Conservation (phyloP, 345 rosid species). For the Sonneratia caseolaris region DNA sequence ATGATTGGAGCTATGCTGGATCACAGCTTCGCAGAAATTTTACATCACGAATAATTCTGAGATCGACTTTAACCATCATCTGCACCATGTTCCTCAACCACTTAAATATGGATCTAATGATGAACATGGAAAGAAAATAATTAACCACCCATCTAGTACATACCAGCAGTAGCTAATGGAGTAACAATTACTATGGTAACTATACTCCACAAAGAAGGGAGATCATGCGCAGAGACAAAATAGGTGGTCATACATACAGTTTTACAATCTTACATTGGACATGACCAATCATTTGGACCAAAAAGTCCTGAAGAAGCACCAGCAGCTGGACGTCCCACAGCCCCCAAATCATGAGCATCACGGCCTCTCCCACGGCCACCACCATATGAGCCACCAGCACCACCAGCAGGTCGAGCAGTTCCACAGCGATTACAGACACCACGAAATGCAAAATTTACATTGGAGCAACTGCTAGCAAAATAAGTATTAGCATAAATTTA, state of each 20-base stretch:
- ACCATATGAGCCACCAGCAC: slow-evolving; percentile 60
- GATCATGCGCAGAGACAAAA: not conserved
- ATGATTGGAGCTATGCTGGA: not conserved
- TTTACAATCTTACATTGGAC: slow-evolving; percentile 86
- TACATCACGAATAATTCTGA: not conserved
- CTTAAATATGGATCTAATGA: not conserved
- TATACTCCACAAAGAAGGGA: not conserved
- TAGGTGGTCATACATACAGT: not conserved
- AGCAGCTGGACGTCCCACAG: slow-evolving; percentile 36
- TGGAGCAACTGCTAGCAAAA: slow-evolving; percentile 72
- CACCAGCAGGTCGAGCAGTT: slow-evolving; percentile 89
- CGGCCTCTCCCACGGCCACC: slow-evolving; percentile 87
- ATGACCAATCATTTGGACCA: slow-evolving; percentile 99
- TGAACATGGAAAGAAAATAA: no score
- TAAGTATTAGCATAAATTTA: slow-evolving; percentile 17
- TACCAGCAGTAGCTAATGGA: not conserved
- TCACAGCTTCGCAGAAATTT: no score
- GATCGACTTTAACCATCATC: not conserved
- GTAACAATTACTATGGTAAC: not conserved
- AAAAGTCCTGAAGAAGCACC: slow-evolving; percentile 71
- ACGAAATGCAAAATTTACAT: slow-evolving; percentile 95
- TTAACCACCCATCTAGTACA: not conserved
- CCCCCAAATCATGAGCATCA: slow-evolving; percentile 40
- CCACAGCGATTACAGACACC: slow-evolving; percentile 98
- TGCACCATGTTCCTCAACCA: not conserved